Conservation (phyloP, 305 asterid species). For the Fraxinus sp. region DNA sequence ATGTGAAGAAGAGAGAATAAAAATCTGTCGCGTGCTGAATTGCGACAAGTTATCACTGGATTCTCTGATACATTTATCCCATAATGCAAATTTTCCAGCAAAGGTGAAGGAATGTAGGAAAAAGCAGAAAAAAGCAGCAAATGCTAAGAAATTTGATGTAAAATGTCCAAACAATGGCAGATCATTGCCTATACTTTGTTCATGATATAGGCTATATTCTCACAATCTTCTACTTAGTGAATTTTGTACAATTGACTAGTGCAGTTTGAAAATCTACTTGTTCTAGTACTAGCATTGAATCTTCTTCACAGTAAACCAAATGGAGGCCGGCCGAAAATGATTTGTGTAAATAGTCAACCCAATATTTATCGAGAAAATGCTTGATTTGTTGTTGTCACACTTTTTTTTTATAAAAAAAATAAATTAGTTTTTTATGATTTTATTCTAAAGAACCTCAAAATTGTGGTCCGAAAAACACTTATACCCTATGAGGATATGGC, state of each 20-base stretch:
- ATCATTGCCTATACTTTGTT: slow-evolving; percentile 29
- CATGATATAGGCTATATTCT: slow-evolving; percentile 2
- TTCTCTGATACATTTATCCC: slow-evolving; percentile 26
- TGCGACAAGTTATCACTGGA: slow-evolving; percentile 43
- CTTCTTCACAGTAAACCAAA: not conserved
- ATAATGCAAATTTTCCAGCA: slow-evolving; percentile 41
- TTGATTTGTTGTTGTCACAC: not conserved
- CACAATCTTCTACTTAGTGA: not conserved
- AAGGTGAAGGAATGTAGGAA: slow-evolving; percentile 19
- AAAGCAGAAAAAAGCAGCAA: slow-evolving; percentile 20
- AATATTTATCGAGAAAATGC: not conserved
- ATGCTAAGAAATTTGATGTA: slow-evolving; percentile 11
- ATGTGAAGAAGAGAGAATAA: slow-evolving; percentile 45
- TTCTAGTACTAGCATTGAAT: not conserved
- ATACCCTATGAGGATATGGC: not conserved
- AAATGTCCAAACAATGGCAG: slow-evolving; percentile 19
- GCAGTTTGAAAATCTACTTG: not conserved
- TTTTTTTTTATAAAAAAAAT: not conserved
- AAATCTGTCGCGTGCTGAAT: slow-evolving; percentile 39
- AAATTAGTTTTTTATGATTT: not conserved
- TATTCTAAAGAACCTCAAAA: not conserved
- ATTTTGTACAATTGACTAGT: not conserved
- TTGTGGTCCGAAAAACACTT: not conserved
- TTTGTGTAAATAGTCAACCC: not conserved
- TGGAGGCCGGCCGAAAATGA: not conserved